phyloP scores from a whole-genome alignment of 1,139 yeast genomes.

The Suhomyces ambrosiae region DNA sequence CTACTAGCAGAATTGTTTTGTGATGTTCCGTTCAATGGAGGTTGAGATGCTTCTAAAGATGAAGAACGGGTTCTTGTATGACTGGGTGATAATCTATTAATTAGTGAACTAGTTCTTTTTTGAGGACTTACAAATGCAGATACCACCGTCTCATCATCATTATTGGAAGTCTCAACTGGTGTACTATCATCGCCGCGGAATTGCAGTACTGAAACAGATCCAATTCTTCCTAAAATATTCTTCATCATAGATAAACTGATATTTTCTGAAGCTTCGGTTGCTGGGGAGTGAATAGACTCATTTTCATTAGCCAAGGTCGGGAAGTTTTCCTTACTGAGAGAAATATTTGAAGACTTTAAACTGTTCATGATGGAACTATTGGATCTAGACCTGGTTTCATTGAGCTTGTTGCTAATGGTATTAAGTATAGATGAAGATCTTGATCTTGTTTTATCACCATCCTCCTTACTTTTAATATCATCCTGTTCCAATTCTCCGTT shows the following conservation, averaged over 20 bases:
- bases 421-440: conserved; percentile 45
- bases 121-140: conserved; percentile 16
- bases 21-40: neutral
- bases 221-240: conserved; percentile 38
- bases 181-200: conserved; percentile 12
- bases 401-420: conserved; percentile 34
- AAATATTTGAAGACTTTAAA: conserved; percentile 21
- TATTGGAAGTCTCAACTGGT: conserved; percentile 3
- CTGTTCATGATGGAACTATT: conserved; percentile 30
- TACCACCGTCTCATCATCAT: conserved; percentile 7
- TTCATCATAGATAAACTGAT: conserved; percentile 35
- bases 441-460: conserved; percentile 28
- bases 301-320: conserved; percentile 25
- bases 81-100: conserved; percentile 36
- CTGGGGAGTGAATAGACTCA: conserved; percentile 18
- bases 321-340: conserved; percentile 28
- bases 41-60: conserved; percentile 29
- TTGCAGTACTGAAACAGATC: conserved; percentile 32
- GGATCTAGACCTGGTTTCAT: conserved; percentile 39
- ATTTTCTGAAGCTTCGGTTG: conserved; percentile 19
- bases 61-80: conserved; percentile 43
- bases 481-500: conserved; percentile 24
- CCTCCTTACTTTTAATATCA: conserved; percentile 15
- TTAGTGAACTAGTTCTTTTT: conserved; percentile 30
- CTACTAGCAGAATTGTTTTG: conserved; percentile 6